These are phyloP conservation scores for Botryosphaeria dothidea DNA, from an alignment of 2,329 filamentous ascomycete genomes.

Conservation along the genomic window DNA sequence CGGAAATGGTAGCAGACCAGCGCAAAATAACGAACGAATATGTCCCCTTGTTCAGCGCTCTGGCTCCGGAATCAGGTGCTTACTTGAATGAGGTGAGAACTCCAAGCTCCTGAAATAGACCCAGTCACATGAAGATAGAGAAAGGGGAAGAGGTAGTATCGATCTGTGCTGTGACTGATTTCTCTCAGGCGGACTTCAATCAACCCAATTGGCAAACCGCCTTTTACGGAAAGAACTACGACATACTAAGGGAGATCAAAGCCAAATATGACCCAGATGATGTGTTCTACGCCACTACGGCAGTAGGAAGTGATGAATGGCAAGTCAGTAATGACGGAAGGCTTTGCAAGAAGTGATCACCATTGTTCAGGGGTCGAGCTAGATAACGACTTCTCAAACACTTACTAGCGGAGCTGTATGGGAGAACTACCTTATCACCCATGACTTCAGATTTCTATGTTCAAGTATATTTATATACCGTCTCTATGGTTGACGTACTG, in stretches of 20 bases:
- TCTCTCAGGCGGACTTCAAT: slow-evolving; percentile 25
- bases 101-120: too few relatives aligned
- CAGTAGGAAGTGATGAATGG: slow-evolving; percentile 30
- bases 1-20: slow-evolving; percentile 22
- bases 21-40: background rate
- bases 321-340: slow-evolving; percentile 23
- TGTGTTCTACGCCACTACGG: slow-evolving; percentile 26
- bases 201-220: slow-evolving; percentile 28
- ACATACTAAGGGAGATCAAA: slow-evolving; percentile 25
- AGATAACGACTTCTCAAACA: too few relatives aligned
- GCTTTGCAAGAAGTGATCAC: slow-evolving; percentile 22
- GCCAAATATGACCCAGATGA: slow-evolving; percentile 26
- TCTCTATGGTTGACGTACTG: too few relatives aligned
- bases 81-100: slow-evolving; percentile 25
- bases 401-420: too few relatives aligned
- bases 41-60: slow-evolving; percentile 22
- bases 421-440: too few relatives aligned
- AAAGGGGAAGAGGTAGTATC: too few relatives aligned
- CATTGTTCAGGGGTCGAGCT: too few relatives aligned
- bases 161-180: too few relatives aligned
- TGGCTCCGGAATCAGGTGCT: slow-evolving; percentile 21
- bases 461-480: too few relatives aligned
- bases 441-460: too few relatives aligned
- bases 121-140: too few relatives aligned
- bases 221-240: slow-evolving; percentile 31